These are phyloP conservation scores for Phaeosphaeriaceae sp. DNA, from an alignment of 2,329 filamentous ascomycete species.

Conservation along the genomic window DNA sequence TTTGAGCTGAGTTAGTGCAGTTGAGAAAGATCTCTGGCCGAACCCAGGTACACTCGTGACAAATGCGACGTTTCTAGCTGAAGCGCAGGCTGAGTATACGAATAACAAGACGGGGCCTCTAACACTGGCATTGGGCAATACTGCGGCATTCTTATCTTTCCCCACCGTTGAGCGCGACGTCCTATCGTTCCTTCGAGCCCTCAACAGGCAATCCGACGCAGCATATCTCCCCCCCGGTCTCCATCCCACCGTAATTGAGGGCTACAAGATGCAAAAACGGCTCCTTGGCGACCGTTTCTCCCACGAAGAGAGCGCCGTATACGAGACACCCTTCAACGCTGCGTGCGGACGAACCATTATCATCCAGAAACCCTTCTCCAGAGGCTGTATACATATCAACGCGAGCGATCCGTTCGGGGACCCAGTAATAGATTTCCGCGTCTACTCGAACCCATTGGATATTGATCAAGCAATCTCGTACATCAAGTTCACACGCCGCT, in stretches of 20 bases:
- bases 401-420: conserved; percentile 35
- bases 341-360: conserved; percentile 35
- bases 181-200: conserved; percentile 5
- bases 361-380: conserved; percentile 41
- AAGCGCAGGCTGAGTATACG: conserved; percentile 39
- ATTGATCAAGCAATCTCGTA: too few species aligned
- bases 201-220: conserved; percentile 32
- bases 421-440: too few species aligned
- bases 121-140: conserved; percentile 32
- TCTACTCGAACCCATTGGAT: conserved; percentile 35
- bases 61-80: conserved; percentile 43
- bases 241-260: too few species aligned
- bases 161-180: conserved; percentile 22
- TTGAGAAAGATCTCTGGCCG: too few species aligned
- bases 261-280: conserved; percentile 29
- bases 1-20: too few species aligned
- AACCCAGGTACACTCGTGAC: conserved; percentile 28
- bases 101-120: conserved; percentile 41
- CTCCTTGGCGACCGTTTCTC: conserved; percentile 33
- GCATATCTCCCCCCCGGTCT: conserved; percentile 31
- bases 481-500: too few species aligned
- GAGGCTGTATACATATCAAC: conserved; percentile 45
- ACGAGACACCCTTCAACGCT: conserved; percentile 45
- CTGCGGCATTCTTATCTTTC: conserved; percentile 33
- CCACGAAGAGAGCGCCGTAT: conserved; percentile 28